Evolutionary conservation across 1,284 basidiomycete species (phyloP).

Genomic region (Leucoagaricus sp.): DNA sequence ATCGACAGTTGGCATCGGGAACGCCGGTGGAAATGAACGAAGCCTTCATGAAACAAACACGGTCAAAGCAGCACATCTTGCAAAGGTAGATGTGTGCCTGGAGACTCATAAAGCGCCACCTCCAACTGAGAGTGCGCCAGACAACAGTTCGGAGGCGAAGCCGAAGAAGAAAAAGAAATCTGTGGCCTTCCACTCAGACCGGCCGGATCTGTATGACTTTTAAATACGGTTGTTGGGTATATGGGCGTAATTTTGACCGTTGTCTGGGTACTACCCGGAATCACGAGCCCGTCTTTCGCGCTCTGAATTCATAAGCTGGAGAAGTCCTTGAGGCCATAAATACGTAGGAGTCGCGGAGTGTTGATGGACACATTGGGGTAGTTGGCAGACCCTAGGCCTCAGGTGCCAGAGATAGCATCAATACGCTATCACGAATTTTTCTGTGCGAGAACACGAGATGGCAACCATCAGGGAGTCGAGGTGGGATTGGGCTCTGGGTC

Average conservation of each 20-base stretch:
- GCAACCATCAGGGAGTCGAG: constrained; percentile 6
- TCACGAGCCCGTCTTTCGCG: constrained; percentile 3
- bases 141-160: constrained; percentile 26
- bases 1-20: constrained; percentile 19
- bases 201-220: constrained; percentile 55
- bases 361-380: background rate
- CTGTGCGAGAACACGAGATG: background rate
- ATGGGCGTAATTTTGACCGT: background rate
- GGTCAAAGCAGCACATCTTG: background rate
- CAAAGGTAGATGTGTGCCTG: constrained; percentile 4
- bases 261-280: background rate
- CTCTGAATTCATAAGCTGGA: constrained; percentile 1
- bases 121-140: background rate
- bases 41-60: background rate
- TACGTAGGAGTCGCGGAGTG: no score
- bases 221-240: constrained; percentile 24
- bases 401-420: background rate
- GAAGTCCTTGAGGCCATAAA: background rate
- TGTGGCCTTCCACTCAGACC: constrained; percentile 70
- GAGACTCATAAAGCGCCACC: background rate
- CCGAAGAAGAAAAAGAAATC: constrained; percentile 60
- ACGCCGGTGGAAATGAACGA: constrained; percentile 28
- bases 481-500: background rate
- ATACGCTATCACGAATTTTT: background rate
- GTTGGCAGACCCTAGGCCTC: no score